phyloP scores from a whole-genome alignment of 2,329 filamentous ascomycete genomes.

The Aureobasidium sp. region DNA sequence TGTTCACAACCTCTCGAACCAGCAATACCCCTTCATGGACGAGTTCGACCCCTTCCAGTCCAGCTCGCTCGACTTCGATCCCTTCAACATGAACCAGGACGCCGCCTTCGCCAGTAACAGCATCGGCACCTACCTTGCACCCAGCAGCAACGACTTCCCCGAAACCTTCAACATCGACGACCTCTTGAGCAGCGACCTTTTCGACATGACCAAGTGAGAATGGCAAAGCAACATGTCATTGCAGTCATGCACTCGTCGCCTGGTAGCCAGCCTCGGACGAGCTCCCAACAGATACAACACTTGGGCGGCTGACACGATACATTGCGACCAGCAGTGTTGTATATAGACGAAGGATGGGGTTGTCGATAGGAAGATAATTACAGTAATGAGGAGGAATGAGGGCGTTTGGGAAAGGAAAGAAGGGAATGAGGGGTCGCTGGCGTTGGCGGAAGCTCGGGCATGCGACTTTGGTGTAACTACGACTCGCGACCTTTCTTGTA shows the following conservation, averaged over 20 bases:
- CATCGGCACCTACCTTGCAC: slow-evolving; percentile 11
- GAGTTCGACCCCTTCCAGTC: slow-evolving; percentile 17
- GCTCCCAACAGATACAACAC: neutral
- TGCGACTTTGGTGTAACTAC: neutral
- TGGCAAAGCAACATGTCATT: neutral
- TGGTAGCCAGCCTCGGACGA: neutral
- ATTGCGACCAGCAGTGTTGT: neutral
- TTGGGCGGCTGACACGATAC: neutral
- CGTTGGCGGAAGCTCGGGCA: slow-evolving; percentile 6
- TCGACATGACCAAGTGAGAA: slow-evolving; percentile 5
- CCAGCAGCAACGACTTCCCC: slow-evolving; percentile 7
- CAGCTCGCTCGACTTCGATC: slow-evolving; percentile 18
- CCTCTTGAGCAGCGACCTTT: slow-evolving; percentile 10
- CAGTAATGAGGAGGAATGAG: slow-evolving; percentile 4
- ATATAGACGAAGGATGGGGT: neutral
- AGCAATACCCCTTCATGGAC: slow-evolving; percentile 16
- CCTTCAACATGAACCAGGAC: slow-evolving; percentile 11
- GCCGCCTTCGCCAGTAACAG: slow-evolving; percentile 6
- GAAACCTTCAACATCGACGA: slow-evolving; percentile 15
- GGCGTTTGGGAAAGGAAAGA: neutral
- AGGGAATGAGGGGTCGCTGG: slow-evolving; percentile 5
- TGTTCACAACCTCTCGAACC: slow-evolving; percentile 5
- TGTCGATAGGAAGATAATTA: neutral
- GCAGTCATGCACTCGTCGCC: neutral
- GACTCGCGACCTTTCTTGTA: slow-evolving; percentile 3